These are phyloP conservation scores for Pestalotiopsis sp. DNA, from an alignment of 2,329 filamentous ascomycete genomes.

Conservation along the genomic window DNA sequence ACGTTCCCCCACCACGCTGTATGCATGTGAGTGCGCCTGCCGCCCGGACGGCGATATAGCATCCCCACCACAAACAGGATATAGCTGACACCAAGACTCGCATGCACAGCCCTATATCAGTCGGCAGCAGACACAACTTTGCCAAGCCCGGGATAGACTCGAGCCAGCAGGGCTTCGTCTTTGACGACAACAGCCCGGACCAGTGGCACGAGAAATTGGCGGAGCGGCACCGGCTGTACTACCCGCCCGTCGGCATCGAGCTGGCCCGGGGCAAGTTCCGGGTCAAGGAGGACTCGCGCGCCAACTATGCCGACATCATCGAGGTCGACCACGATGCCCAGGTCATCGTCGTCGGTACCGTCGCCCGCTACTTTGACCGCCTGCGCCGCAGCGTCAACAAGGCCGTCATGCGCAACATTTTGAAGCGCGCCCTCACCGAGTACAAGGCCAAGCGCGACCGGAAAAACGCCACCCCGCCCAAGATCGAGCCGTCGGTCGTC, in stretches of 20 bases:
- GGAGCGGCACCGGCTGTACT: conserved; percentile 31
- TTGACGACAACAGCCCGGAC: conserved; percentile 28
- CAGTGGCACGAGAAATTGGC: conserved; percentile 30
- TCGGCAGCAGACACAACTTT: conserved; percentile 36
- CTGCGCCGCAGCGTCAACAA: conserved; percentile 40
- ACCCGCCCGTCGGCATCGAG: conserved; percentile 37
- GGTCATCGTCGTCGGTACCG: conserved; percentile 38
- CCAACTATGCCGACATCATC: conserved; percentile 40
- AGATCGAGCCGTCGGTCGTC: conserved; percentile 9
- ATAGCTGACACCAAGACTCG: neutral
- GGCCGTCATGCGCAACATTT: conserved; percentile 38
- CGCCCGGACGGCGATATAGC: neutral
- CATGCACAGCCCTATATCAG: conserved; percentile 33
- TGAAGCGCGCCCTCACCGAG: conserved; percentile 35
- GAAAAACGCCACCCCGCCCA: neutral
- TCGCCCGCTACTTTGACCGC: conserved; percentile 39
- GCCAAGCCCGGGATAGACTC: conserved; percentile 40
- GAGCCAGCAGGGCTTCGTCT: conserved; percentile 37
- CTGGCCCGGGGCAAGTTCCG: conserved; percentile 35
- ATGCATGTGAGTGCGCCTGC: conserved; percentile 35
- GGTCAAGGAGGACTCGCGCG: conserved; percentile 37
- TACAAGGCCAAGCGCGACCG: conserved; percentile 21
- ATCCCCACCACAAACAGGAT: neutral
- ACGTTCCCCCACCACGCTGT: conserved; percentile 37
- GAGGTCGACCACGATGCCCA: conserved; percentile 38